phyloP scores from a whole-genome alignment of 2,329 filamentous ascomycete genomes.

The Delphinella strobiligena region DNA sequence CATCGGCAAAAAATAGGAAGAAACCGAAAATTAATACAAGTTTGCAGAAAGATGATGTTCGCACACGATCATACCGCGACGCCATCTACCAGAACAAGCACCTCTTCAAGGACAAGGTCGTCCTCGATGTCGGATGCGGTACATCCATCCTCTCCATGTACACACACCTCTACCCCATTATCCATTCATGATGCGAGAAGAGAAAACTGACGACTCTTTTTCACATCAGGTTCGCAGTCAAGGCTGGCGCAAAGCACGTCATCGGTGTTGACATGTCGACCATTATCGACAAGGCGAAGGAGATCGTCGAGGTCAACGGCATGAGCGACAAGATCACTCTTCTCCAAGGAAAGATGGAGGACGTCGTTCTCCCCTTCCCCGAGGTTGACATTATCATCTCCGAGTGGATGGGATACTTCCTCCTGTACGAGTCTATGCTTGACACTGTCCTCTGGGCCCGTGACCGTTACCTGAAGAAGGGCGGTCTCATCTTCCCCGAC shows the following conservation, averaged over 20 bases:
- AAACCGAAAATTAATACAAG: slow-evolving; percentile 1
- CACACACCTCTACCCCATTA: slow-evolving; percentile 18
- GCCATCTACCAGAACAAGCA: slow-evolving; percentile 96
- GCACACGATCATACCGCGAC: slow-evolving; percentile 92
- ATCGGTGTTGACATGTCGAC: slow-evolving; percentile 99
- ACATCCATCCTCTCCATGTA: slow-evolving; percentile 98
- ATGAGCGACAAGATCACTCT: slow-evolving; percentile 94
- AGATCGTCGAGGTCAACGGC: slow-evolving; percentile 88
- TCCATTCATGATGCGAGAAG: slow-evolving; percentile 7
- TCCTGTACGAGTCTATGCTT: slow-evolving; percentile 97
- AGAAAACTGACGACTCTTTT: slow-evolving; percentile 13
- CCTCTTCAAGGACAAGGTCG: slow-evolving; percentile 80
- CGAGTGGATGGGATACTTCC: slow-evolving; percentile 99
- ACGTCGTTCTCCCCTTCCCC: slow-evolving; percentile 82
- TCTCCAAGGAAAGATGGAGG: slow-evolving; percentile 99
- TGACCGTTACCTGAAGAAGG: slow-evolving; percentile 77
- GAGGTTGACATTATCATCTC: slow-evolving; percentile 99
- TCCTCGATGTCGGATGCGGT: slow-evolving; percentile 94
- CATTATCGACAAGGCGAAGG: slow-evolving; percentile 94
- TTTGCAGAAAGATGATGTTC: slow-evolving; percentile 88
- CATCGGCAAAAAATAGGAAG: background rate
- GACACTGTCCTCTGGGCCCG: slow-evolving; percentile 95
- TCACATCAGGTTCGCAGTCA: slow-evolving; percentile 80
- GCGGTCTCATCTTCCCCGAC: slow-evolving; percentile 85
- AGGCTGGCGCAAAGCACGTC: slow-evolving; percentile 93